Conservation (phyloP, 495 filamentous ascomycete genomes). For the Aspergillus egyptiacus region DNA sequence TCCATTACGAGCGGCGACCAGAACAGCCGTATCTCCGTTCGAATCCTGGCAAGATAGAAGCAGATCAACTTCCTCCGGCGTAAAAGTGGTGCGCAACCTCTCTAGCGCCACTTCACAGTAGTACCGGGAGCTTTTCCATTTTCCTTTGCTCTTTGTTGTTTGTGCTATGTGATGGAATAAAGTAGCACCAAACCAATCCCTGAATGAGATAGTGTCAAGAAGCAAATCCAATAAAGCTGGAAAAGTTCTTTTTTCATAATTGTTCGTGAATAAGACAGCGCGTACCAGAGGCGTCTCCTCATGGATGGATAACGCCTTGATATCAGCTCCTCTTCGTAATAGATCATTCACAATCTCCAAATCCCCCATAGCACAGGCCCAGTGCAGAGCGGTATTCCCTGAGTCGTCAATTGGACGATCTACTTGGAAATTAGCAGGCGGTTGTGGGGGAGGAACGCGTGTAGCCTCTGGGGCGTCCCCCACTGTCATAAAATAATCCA, state of each 20-base stretch:
- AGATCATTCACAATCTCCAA: slow-evolving; percentile 82
- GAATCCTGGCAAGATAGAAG: slow-evolving; percentile 67
- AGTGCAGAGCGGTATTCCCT: slow-evolving; percentile 84
- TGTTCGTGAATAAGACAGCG: slow-evolving; percentile 93
- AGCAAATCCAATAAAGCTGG: slow-evolving; percentile 73
- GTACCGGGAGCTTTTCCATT: slow-evolving; percentile 78
- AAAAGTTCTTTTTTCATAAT: slow-evolving; percentile 85
- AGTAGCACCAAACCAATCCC: slow-evolving; percentile 72
- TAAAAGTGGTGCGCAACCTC: slow-evolving; percentile 63
- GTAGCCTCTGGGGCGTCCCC: slow-evolving; percentile 59
- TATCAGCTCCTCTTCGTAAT: slow-evolving; percentile 64
- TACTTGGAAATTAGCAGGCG: slow-evolving; percentile 76
- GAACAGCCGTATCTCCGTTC: slow-evolving; percentile 81
- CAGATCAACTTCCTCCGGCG: slow-evolving; percentile 63
- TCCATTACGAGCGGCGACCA: slow-evolving; percentile 72
- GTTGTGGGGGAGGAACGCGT: slow-evolving; percentile 58
- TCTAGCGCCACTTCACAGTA: slow-evolving; percentile 89
- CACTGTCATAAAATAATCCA: slow-evolving; percentile 90
- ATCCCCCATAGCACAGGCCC: slow-evolving; percentile 98
- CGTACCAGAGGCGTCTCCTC: slow-evolving; percentile 94
- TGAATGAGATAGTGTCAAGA: slow-evolving; percentile 63
- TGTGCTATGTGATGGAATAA: slow-evolving; percentile 90
- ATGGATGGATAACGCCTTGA: slow-evolving; percentile 59
- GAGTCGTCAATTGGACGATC: slow-evolving; percentile 86
- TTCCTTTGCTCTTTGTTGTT: slow-evolving; percentile 70